These are phyloP conservation scores for Cyanidium caldarium DNA, from an alignment of 23 red algal species.

Conservation along the genomic window DNA sequence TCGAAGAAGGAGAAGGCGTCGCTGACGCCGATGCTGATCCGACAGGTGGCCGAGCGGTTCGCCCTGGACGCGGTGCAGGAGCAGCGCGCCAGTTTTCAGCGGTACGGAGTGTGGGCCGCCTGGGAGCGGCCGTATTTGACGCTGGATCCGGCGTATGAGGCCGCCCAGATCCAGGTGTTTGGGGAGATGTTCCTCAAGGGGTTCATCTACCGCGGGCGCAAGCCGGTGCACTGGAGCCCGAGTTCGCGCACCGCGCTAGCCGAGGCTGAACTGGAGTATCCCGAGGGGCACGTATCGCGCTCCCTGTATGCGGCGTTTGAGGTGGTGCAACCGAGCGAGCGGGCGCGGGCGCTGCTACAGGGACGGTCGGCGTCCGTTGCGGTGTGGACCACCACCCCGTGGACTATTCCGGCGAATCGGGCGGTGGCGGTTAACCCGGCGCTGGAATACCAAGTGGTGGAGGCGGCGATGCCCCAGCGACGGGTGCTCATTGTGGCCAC, in stretches of 20 bases:
- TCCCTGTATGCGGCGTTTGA: conserved; percentile 62
- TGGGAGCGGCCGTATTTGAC: conserved; percentile 90
- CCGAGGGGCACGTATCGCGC: conserved; percentile 74
- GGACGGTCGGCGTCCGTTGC: conserved; percentile 10
- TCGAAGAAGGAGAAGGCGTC: conserved; percentile 22
- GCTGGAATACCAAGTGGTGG: conserved; percentile 34
- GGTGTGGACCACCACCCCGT: conserved; percentile 92
- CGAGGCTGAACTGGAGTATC: conserved; percentile 94
- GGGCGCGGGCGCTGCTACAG: neutral
- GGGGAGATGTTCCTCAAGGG: conserved; percentile 75
- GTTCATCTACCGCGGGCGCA: conserved; percentile 79
- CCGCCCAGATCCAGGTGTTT: conserved; percentile 91
- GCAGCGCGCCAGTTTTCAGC: conserved; percentile 47
- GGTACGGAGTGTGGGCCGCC: conserved; percentile 85
- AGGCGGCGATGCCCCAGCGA: conserved; percentile 11
- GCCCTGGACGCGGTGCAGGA: conserved; percentile 48
- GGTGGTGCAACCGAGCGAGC: neutral
- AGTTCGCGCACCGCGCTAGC: conserved; percentile 73
- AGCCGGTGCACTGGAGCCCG: conserved; percentile 98
- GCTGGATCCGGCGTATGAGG: conserved; percentile 64
- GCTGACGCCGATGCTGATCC: conserved; percentile 25
- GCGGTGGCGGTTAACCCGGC: conserved; percentile 59
- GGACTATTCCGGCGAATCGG: conserved; percentile 93
- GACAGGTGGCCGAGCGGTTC: conserved; percentile 46
- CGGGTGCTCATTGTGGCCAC: conserved; percentile 35